Evolutionary conservation across 208 protist species (phyloP), one percentile per base, ranked within the genome.

Genomic region (Borovskyia barvae): DNA sequence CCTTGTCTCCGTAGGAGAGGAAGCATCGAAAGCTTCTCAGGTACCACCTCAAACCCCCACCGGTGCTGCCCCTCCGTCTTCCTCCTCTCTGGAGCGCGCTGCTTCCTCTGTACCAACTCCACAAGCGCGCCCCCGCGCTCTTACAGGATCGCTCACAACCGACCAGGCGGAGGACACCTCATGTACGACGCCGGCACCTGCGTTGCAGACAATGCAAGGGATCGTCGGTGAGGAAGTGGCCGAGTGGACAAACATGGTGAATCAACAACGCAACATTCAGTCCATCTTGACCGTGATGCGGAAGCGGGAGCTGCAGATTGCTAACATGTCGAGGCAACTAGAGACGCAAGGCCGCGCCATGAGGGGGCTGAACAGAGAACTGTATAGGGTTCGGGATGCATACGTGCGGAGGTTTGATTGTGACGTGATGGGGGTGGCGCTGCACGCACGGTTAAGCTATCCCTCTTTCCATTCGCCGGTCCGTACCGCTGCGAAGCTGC

Each of bases 191-290:
- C 35, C 67, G 19, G 47, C 60, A 15, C 55, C 65, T 15, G 53
- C 53, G 29, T 33, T 57, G 24, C 57, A 36, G 28, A 5, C 57
- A 15, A 59, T 60, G 37, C 28, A 39, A 20, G 56, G 57, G 35
- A 41, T 81, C 5, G 20, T 85, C 3, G 35, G 24, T 8, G 60
- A 52, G 33, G 77, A 80, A 40, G 7, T 76, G 3, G 57, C 69
- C 36, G 66, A 53, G 19, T 79, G 73, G 69, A 63, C 36, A 0
- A 48, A 75, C 20, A 53, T 52, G 7, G 74, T 39, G 1, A 72
- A 28, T 25, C 79, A 72, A 64, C 43, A 62, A 50, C 41, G 26
- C 40, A 70, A 63, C 47, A 58, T 82, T 48, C 57, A 61, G 58
- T 35, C 33, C 0, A 71, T 82, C 3, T 45, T 65, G 4, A 40